Conservation (phyloP, 495 filamentous ascomycete species). For the Hypoxylon rickii region DNA sequence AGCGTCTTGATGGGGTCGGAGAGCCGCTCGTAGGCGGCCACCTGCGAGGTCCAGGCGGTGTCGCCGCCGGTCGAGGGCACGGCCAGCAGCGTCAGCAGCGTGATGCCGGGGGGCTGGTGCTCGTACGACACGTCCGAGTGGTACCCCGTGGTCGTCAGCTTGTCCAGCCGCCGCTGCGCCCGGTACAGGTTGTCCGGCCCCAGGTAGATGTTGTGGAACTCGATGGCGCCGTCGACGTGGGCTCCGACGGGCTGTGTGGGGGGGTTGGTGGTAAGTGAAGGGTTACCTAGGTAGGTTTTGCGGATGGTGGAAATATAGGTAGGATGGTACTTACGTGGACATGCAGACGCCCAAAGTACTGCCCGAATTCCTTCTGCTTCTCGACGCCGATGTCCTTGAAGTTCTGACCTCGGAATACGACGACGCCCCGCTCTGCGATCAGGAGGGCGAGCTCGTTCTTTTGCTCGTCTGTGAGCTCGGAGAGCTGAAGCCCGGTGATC, state of each 20-base stretch:
- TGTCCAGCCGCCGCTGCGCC: slow-evolving; percentile 49
- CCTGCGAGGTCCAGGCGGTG: slow-evolving; percentile 75
- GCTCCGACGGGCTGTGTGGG: slow-evolving; percentile 46
- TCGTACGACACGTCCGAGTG: slow-evolving; percentile 68
- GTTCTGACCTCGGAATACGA: slow-evolving; percentile 72
- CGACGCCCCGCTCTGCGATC: slow-evolving; percentile 71
- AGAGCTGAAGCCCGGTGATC: slow-evolving; percentile 69
- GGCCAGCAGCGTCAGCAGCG: slow-evolving; percentile 68
- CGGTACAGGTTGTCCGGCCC: slow-evolving; percentile 52
- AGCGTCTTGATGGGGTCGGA: slow-evolving; percentile 71
- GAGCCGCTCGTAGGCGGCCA: slow-evolving; percentile 71
- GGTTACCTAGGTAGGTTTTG: too few relatives aligned
- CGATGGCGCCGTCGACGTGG: slow-evolving; percentile 48
- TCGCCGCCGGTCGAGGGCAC: slow-evolving; percentile 77
- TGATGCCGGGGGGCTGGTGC: slow-evolving; percentile 77
- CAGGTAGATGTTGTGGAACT: slow-evolving; percentile 55
- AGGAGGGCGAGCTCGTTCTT: slow-evolving; percentile 77
- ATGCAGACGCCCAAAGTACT: slow-evolving; percentile 70
- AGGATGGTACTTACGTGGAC: slow-evolving; percentile 56
- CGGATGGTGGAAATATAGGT: not conserved
- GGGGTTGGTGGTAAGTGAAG: not conserved
- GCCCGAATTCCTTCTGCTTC: slow-evolving; percentile 66
- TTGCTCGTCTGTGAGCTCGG: slow-evolving; percentile 66
- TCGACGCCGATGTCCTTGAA: slow-evolving; percentile 65
- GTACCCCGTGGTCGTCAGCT: slow-evolving; percentile 50